Base-by-base conservation (phyloP, 2,329 filamentous ascomycete genomes). In the Diaporthe sp. region DNA sequence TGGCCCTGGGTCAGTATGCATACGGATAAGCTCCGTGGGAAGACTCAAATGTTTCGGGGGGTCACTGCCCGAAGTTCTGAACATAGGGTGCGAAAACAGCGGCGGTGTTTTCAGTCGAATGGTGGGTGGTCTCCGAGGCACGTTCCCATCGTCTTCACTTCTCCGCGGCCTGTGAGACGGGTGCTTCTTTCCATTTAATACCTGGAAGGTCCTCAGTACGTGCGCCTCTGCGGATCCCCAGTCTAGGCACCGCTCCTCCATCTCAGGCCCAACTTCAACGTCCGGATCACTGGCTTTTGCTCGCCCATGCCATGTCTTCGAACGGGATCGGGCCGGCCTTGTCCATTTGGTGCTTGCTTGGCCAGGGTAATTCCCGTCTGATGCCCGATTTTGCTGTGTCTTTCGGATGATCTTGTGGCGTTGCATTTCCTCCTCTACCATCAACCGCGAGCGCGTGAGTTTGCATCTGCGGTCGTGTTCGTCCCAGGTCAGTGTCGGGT, bases 401-500 rank as follows among this genome's bases (percentile, higher is more conserved):
- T 79, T 79, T 19, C 74, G 71, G 37, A 79, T 77, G 25, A 79
- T 77, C 50, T 58, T 72, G 58, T 63, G 72, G 15, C 78, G 77
- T 70, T 77, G 76, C n/a, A 76, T 25, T 37, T 79, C 77, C 27
- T 77, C 77, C 37, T 78, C 78, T 35, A 77, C 66, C 8, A 79
- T 30, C 19, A 78, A 32, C 9, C 75, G 74, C 6, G 78, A 78
- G 22, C 70, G 74, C 19, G 75, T 78, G 47, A 77, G 70, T 35
- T 75, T 76, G 51, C 73, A 61, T 32, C 75, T 73, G 27, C 76
- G 72, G 27, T 73, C 73, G 53, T 77, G 76, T 47, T 78, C 77
- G 12, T 76, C 75, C 77, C 78, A 78, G 9, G 77, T 77, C 15
- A 79, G 70, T 30, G 69, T 72, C 13, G 78, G 77, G 47, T 79